Base-by-base conservation (phyloP, 2,329 filamentous ascomycete genomes). In the Xylaria sp. region DNA sequence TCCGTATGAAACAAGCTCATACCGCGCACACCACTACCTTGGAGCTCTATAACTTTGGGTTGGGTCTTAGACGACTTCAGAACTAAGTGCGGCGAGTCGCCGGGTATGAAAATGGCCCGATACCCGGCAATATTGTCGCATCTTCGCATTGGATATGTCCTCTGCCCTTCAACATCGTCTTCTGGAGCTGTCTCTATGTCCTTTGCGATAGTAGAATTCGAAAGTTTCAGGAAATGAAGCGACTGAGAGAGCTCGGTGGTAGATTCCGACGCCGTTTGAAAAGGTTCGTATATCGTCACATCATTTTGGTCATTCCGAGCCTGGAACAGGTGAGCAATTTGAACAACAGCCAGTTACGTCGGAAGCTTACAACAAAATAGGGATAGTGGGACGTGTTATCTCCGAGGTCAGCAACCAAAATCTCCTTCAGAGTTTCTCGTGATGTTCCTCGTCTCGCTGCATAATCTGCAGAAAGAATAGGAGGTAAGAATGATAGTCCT, bases 201-300 rank as follows among this genome's bases (percentile, higher is more conserved):
- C 59, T 87, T 89, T 9, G 93, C 91, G 54, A 94, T 81, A 36
- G 86, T 84, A 18, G 90, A 83, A 73, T 95, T 94, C 0, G 88
- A 81, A 0, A 92, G 81, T 79, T 97, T 97, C 64, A 91, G 85
- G 80, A 97, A 97, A 64, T 90, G 88, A 12, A 98, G 82, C 8
- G 86, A 87, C 28, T 83, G 81, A 0, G 86, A 82, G 73, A 91
- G 86, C 6, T 84, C 80, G 33, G 81, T 73, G 8, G 76, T 74
- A n/a, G 75, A 78, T 65, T 79, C 79, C 33, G 76, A 77, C 48
- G 77, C 81, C 69, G 82, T 82, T 51, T 88, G 85, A 74, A 94
- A 91, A 1, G 95, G 94, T 78, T 96, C 90, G 78, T 98, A 99
- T 55, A 98, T 87, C 12, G 92, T 91, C 41, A 98, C 83, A 77